Base-by-base conservation (phyloP, 495 filamentous ascomycete species). In the Monascus purpureus region DNA sequence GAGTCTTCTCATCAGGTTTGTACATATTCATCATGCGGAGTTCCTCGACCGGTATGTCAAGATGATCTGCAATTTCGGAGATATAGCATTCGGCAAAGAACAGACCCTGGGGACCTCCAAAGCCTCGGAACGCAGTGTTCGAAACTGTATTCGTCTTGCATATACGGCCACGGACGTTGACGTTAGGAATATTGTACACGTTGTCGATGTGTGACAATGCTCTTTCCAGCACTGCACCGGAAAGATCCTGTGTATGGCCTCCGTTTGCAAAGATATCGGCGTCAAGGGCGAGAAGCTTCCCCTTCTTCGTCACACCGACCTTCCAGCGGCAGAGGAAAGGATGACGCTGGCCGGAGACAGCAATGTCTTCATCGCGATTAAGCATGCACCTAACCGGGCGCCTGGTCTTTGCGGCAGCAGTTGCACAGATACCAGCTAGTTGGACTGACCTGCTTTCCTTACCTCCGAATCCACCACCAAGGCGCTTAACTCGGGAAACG, bases 41-140 rank as follows among this genome's bases (percentile, higher is more conserved):
- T 37, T 73, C 70, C 40, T 95, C 83, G 1, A 77, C 75, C 0
- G 85, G 75, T 28, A 97, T 93, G 11, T 69, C 69, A n/a, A 97
- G 68, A 27, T 77, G 77, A 44, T 97, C 90, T 11, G 90, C 87
- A 25, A 93, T 66, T 46, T 95, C 87, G 25, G 75, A 71, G 65
- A 97, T 83, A 53, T 80, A 87, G 4, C 66, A 70, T 46, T 97
- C 90, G n/a, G 74, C 73, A 41, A 97, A 85, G 63, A 93, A 97
- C 61, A 96, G 77, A 37, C 90, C 90, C 52, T 97, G 90, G 1
- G 90, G 90, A 0, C 90, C 90, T 32, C 90, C 90, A 42, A 96
- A 97, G 13, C 90, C 90, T 36, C 90, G 82, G 72, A 97, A 97
- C 0, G 90, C 90, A 2, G 87, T 95, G 55, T 97, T 97, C 1